These are phyloP conservation scores for Cylindrotheca fusiformis DNA, from an alignment of 108 stramenopile species.

Conservation along the genomic window DNA sequence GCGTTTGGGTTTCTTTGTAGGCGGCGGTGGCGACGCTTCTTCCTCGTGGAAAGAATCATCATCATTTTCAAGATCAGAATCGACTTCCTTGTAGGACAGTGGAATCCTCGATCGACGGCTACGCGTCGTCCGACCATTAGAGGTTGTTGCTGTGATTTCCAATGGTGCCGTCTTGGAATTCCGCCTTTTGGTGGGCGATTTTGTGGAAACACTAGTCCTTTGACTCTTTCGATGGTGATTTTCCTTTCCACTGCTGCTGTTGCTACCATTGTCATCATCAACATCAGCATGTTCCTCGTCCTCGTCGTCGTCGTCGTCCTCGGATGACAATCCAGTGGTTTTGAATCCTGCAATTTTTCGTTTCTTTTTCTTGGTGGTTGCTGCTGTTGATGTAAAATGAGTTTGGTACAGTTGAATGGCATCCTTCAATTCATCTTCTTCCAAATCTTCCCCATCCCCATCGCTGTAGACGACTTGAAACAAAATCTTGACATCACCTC, in stretches of 20 bases:
- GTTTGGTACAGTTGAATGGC: neutral
- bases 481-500: neutral
- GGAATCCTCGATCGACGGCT: no score
- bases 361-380: neutral
- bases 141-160: no score
- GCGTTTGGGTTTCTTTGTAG: constrained; percentile 1
- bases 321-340: neutral
- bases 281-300: constrained; percentile 3
- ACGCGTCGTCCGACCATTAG: no score
- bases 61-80: no score
- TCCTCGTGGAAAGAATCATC: no score
- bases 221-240: neutral
- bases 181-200: neutral
- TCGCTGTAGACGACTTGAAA: neutral
- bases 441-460: constrained; percentile 3
- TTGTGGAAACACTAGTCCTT: neutral
- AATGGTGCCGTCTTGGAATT: neutral
- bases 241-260: neutral
- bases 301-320: constrained; percentile 7
- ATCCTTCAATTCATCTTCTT: neutral
- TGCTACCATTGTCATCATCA: neutral
- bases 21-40: no score
- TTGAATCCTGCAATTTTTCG: neutral
- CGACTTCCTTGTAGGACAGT: no score
- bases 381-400: neutral